A percentile compares a stretch with the other conserved stretches of the same genome.
phyloP scores from a whole-genome alignment of 1,284 basidiomycete species.

The Gymnopus androsaceus region DNA sequence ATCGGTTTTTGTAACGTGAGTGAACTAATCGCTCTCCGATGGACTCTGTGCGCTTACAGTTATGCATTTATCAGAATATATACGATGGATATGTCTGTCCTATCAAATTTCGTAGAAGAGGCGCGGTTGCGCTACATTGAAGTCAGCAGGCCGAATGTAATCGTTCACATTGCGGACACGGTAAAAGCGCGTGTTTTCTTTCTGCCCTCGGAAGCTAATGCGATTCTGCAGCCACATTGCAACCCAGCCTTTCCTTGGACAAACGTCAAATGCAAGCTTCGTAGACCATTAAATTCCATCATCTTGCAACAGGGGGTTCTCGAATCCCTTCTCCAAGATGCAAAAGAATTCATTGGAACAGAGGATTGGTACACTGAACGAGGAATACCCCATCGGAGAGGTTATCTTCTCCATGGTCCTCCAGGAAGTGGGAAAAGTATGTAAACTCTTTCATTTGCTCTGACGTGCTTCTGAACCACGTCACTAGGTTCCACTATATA shows the following conservation, averaged over 20 bases:
- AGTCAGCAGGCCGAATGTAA: slow-evolving; percentile 45
- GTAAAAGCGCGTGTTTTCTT: slow-evolving; percentile 25
- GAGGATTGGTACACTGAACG: slow-evolving; percentile 56
- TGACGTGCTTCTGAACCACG: slow-evolving; percentile 7
- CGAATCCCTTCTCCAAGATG: slow-evolving; percentile 48
- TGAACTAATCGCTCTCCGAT: slow-evolving; percentile 2
- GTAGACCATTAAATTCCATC: slow-evolving; percentile 51
- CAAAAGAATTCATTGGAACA: slow-evolving; percentile 48
- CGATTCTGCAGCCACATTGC: slow-evolving; percentile 31
- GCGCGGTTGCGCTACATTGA: slow-evolving; percentile 44
- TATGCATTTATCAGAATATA: slow-evolving; percentile 40
- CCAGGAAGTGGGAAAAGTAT: slow-evolving; percentile 56
- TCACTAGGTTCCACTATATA: slow-evolving; percentile 56
- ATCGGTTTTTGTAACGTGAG: slow-evolving; percentile 21
- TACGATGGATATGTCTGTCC: slow-evolving; percentile 43
- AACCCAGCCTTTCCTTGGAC: slow-evolving; percentile 41
- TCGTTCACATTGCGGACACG: slow-evolving; percentile 42
- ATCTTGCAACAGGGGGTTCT: slow-evolving; percentile 49
- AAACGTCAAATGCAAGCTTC: slow-evolving; percentile 46
- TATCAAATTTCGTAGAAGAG: slow-evolving; percentile 48
- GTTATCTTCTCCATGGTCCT: slow-evolving; percentile 56
- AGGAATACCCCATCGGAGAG: slow-evolving; percentile 57
- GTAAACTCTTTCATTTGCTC: slow-evolving; percentile 15
- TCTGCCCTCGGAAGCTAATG: not conserved
- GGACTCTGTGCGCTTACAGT: not conserved